Percentiles rank a stretch among this genome's conserved stretches.
Conservation (phyloP, 495 filamentous ascomycete genomes). For the Viridothelium virens region DNA sequence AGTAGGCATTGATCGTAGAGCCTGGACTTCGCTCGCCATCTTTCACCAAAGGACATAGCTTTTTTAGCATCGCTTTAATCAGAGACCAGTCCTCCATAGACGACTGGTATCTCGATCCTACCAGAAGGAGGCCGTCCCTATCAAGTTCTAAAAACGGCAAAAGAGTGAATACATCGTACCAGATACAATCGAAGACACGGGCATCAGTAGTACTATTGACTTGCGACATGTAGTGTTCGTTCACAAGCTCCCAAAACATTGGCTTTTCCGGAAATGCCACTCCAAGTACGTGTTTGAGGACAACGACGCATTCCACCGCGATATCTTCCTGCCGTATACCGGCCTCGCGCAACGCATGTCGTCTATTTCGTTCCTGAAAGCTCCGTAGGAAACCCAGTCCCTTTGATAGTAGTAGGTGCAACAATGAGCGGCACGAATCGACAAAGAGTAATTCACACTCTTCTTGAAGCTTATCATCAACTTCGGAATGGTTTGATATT, state of each 20-base stretch:
- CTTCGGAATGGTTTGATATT: conserved; percentile 21
- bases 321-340: conserved; percentile 57
- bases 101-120: conserved; percentile 47
- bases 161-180: conserved; percentile 65
- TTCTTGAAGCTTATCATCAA: conserved; percentile 14
- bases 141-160: conserved; percentile 76
- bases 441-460: conserved; percentile 4
- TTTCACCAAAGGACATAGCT: background rate
- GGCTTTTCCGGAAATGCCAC: background rate
- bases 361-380: conserved; percentile 58
- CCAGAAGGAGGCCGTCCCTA: conserved; percentile 50
- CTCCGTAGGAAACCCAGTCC: conserved; percentile 37
- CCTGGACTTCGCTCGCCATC: conserved; percentile 47
- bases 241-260: conserved; percentile 53
- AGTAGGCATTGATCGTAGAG: conserved; percentile 72
- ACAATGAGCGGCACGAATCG: background rate
- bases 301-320: conserved; percentile 56
- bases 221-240: conserved; percentile 37
- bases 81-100: conserved; percentile 64
- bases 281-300: conserved; percentile 51
- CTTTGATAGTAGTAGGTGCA: conserved; percentile 10
- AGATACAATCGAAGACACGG: conserved; percentile 55
- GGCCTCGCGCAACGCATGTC: conserved; percentile 46
- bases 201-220: conserved; percentile 43
- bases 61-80: conserved; percentile 54